Evolutionary conservation across 208 protist species (phyloP).

Genomic region (Jaenimonas drosophilae): DNA sequence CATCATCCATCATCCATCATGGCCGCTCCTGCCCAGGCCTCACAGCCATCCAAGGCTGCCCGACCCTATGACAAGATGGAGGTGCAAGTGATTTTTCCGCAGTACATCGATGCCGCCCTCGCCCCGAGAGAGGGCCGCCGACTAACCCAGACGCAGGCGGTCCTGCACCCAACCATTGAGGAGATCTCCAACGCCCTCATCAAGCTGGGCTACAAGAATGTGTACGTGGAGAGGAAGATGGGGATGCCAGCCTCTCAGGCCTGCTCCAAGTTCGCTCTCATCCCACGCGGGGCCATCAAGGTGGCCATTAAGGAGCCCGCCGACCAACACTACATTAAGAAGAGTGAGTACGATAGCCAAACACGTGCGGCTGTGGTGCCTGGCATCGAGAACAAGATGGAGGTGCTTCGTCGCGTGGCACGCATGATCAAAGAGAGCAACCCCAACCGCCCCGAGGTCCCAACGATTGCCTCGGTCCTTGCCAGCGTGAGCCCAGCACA

Average conservation of each 20-base stretch:
- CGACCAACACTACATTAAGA: slow-evolving; percentile 78
- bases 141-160: slow-evolving; percentile 49
- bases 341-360: slow-evolving; percentile 83
- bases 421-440: slow-evolving; percentile 53
- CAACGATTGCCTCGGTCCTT: slow-evolving; percentile 26
- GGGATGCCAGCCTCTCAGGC: slow-evolving; percentile 62
- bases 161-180: slow-evolving; percentile 52
- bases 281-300: slow-evolving; percentile 68
- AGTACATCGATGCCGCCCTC: slow-evolving; percentile 77
- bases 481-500: slow-evolving; percentile 15
- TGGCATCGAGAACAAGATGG: slow-evolving; percentile 60
- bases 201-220: slow-evolving; percentile 46
- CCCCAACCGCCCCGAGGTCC: slow-evolving; percentile 17
- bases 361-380: slow-evolving; percentile 41
- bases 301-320: slow-evolving; percentile 63
- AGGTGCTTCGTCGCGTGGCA: slow-evolving; percentile 57
- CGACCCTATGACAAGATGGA: slow-evolving; percentile 43
- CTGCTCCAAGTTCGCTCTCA: slow-evolving; percentile 34
- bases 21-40: too few species aligned
- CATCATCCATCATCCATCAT: too few species aligned
- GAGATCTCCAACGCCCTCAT: slow-evolving; percentile 48
- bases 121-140: slow-evolving; percentile 64
- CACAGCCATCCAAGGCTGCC: too few species aligned
- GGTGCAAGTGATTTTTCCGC: slow-evolving; percentile 76
- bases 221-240: slow-evolving; percentile 30